A percentile compares a stretch with the other conserved stretches of the same genome.
These are phyloP conservation scores for Candida koratica DNA, from an alignment of 805 yeast species.

Conservation along the genomic window DNA sequence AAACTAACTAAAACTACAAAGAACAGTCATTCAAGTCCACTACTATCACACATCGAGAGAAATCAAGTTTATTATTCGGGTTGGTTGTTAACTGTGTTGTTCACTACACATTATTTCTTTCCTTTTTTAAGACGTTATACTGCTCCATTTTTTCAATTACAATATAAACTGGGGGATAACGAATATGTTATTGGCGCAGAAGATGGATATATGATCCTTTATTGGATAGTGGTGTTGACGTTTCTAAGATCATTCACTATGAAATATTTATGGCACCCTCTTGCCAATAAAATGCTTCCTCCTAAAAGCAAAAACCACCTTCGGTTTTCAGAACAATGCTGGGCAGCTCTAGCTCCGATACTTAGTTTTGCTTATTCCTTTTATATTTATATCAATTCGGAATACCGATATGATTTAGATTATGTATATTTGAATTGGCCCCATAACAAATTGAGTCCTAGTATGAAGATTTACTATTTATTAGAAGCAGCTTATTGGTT, in stretches of 20 bases:
- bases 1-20: not conserved
- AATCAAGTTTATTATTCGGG: conserved; percentile 36
- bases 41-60: conserved; percentile 23
- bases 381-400: conserved; percentile 51
- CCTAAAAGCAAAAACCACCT: conserved; percentile 3
- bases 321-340: conserved; percentile 84
- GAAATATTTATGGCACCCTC: conserved; percentile 48
- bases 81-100: conserved; percentile 23
- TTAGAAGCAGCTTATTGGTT: conserved; percentile 74
- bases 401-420: conserved; percentile 56
- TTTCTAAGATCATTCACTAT: conserved; percentile 59
- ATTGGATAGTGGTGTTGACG: conserved; percentile 53
- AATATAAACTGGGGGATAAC: conserved; percentile 18
- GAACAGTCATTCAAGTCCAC: not conserved
- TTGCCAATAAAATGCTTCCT: conserved; percentile 39
- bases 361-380: conserved; percentile 55
- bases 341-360: conserved; percentile 63
- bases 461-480: conserved; percentile 67
- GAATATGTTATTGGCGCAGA: conserved; percentile 53
- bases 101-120: conserved; percentile 22
- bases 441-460: conserved; percentile 50
- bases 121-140: conserved; percentile 19
- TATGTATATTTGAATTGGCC: conserved; percentile 72
- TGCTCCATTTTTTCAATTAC: conserved; percentile 35
- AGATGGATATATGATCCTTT: conserved; percentile 51